Base-by-base conservation (phyloP, 2,329 filamentous ascomycete genomes). In the Colletotrichum sp. region DNA sequence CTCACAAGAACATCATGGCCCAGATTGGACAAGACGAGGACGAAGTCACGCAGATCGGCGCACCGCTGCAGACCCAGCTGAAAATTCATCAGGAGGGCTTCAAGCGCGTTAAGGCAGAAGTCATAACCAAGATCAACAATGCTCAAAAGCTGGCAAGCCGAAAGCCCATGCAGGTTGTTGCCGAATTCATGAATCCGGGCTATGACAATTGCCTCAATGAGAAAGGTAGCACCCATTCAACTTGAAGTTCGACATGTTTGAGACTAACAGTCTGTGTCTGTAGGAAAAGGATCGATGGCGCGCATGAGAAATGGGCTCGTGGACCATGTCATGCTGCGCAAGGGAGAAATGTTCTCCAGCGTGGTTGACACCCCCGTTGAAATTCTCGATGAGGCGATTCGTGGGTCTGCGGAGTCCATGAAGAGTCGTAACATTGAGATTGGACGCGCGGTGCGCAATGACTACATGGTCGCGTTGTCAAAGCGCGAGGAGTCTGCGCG, bases 91-190 rank as follows among this genome's bases (percentile, higher is more conserved):
- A 32, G 13, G 25, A 30, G 18, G 16, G 15, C 22, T 28, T 60
- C 8, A 60, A 18, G 28, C 56, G 56, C 28, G 25, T 32, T 4
- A 60, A 28, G 16, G 56, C 25, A 15, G 56, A 60, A 18, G 16
- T 16, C 56, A 60, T 28, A 0, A 18, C 22, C 27, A 28, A 55
- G 4, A 34, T 75, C 8, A 34, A 64, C 6, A 10, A 28, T 7
- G 73, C 73, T 3, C 73, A 72, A 2, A 67, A 64, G 12, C 58
- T 32, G 12, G 68, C 73, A 7, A 75, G 13, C n/a, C 69, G 73
- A 15, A 18, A 32, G 9, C 25, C 64, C 6, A 52, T 8, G 12
- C 55, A 55, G 1, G 10, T 60, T 5, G 16, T 67, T 5, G 25
- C 9, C 3, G 7, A 27, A 4, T 18, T 2, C 3, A 67, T 72